Percentiles rank a stretch among this genome's conserved stretches.
These are phyloP conservation scores for Gilbertella persicaria DNA, from an alignment of 371 early-diverging fungal genomes.

Conservation along the genomic window DNA sequence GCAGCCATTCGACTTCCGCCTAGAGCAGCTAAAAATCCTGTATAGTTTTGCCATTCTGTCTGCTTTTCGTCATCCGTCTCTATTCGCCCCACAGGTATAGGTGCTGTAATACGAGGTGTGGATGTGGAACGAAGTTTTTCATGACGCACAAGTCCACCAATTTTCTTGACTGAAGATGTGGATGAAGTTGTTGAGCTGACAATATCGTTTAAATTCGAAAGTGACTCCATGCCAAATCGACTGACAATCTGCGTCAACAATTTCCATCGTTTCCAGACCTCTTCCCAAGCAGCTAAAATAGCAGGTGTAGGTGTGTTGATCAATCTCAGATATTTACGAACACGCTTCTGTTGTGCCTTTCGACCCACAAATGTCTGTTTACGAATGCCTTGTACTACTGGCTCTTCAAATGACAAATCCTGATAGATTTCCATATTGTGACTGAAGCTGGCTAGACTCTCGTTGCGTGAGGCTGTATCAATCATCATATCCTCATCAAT, in stretches of 20 bases:
- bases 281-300: slow-evolving; percentile 81
- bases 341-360: slow-evolving; percentile 75
- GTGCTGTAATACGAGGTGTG: slow-evolving; percentile 3
- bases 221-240: slow-evolving; percentile 24
- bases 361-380: slow-evolving; percentile 57
- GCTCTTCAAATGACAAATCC: slow-evolving; percentile 59
- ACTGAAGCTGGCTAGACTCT: slow-evolving; percentile 56
- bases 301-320: slow-evolving; percentile 68
- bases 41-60: slow-evolving; percentile 80
- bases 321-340: slow-evolving; percentile 67
- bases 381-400: slow-evolving; percentile 10
- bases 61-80: slow-evolving; percentile 45
- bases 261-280: slow-evolving; percentile 79
- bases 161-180: slow-evolving; percentile 20
- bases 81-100: slow-evolving; percentile 19
- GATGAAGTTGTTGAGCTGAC: neutral
- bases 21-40: slow-evolving; percentile 83
- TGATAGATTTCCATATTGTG: slow-evolving; percentile 72
- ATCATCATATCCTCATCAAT: slow-evolving; percentile 45
- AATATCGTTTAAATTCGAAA: slow-evolving; percentile 12
- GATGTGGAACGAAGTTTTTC: slow-evolving; percentile 12
- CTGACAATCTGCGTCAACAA: slow-evolving; percentile 35
- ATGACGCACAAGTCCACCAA: slow-evolving; percentile 27
- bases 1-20: slow-evolving; percentile 70
- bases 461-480: slow-evolving; percentile 24